phyloP scores from a whole-genome alignment of 2,329 filamentous ascomycete genomes.

The Claviceps sp. region DNA sequence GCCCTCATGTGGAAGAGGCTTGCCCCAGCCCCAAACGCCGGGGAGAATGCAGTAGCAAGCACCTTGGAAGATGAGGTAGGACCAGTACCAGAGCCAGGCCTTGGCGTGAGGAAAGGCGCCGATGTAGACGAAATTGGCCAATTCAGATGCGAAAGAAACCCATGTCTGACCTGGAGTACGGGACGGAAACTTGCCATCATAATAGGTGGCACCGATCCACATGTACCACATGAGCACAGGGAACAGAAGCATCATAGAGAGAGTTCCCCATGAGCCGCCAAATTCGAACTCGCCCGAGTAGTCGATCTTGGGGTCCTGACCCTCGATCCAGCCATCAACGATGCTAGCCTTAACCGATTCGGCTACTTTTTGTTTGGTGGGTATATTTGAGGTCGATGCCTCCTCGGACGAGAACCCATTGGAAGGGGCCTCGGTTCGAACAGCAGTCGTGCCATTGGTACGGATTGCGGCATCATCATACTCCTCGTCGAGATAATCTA shows the following conservation, averaged over 20 bases:
- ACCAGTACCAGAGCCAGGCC: constrained; percentile 92
- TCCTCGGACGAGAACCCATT: constrained; percentile 13
- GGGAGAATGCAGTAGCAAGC: constrained; percentile 75
- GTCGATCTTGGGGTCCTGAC: constrained; percentile 49
- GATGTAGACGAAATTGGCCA: constrained; percentile 62
- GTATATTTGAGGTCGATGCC: background rate
- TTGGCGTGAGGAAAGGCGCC: constrained; percentile 71
- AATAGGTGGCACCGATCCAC: constrained; percentile 94
- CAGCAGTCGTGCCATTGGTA: constrained; percentile 19
- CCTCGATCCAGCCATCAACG: constrained; percentile 44
- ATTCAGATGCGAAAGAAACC: constrained; percentile 56
- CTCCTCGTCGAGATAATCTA: constrained; percentile 36
- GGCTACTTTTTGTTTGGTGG: constrained; percentile 6
- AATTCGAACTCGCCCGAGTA: constrained; percentile 63
- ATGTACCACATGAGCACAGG: constrained; percentile 98
- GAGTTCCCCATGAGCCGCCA: constrained; percentile 69
- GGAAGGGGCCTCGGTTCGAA: constrained; percentile 9
- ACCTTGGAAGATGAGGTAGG: constrained; percentile 75
- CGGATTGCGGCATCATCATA: constrained; percentile 19
- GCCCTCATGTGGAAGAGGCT: constrained; percentile 68
- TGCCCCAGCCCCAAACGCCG: constrained; percentile 77
- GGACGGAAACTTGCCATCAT: constrained; percentile 67
- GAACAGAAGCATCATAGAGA: constrained; percentile 81
- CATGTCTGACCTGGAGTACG: constrained; percentile 53
- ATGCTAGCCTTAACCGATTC: constrained; percentile 11